Percentiles rank a stretch among this genome's conserved stretches.
phyloP scores from a whole-genome alignment of 495 filamentous ascomycete genomes.

The Hypoxylon rickii region DNA sequence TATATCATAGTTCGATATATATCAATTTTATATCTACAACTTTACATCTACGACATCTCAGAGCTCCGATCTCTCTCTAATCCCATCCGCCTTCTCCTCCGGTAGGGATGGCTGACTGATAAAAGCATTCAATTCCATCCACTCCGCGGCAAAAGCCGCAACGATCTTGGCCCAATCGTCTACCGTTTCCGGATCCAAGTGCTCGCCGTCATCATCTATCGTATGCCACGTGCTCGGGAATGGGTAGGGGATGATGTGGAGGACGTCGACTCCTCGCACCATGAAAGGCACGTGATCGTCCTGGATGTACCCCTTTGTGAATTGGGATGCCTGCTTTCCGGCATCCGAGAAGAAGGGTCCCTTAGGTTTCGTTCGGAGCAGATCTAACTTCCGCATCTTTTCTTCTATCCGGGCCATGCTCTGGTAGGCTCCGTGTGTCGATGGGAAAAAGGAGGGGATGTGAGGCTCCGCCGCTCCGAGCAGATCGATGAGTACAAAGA shows the following conservation, averaged over 20 bases:
- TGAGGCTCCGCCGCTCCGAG: slow-evolving; percentile 68
- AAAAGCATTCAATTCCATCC: slow-evolving; percentile 63
- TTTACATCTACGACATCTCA: no score
- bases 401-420: slow-evolving; percentile 69
- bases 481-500: slow-evolving; percentile 90
- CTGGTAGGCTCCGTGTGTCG: slow-evolving; percentile 90
- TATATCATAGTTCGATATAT: no score
- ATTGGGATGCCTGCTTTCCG: slow-evolving; percentile 55
- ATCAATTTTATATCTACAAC: no score
- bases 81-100: slow-evolving; percentile 14
- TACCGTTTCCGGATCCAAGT: slow-evolving; percentile 76
- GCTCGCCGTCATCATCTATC: slow-evolving; percentile 76
- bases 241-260: slow-evolving; percentile 80
- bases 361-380: slow-evolving; percentile 43
- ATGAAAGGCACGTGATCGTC: slow-evolving; percentile 92
- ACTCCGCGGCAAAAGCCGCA: slow-evolving; percentile 81
- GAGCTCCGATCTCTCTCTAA: slow-evolving; percentile 22
- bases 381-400: slow-evolving; percentile 60
- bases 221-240: slow-evolving; percentile 87
- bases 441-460: slow-evolving; percentile 78
- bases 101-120: slow-evolving; percentile 15
- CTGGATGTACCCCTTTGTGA: slow-evolving; percentile 52
- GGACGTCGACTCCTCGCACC: slow-evolving; percentile 72
- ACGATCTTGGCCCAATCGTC: slow-evolving; percentile 83
- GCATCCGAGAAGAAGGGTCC: slow-evolving; percentile 54